Conservation (phyloP, 75 land plant genomes). For the Pinus tabuliformis region DNA sequence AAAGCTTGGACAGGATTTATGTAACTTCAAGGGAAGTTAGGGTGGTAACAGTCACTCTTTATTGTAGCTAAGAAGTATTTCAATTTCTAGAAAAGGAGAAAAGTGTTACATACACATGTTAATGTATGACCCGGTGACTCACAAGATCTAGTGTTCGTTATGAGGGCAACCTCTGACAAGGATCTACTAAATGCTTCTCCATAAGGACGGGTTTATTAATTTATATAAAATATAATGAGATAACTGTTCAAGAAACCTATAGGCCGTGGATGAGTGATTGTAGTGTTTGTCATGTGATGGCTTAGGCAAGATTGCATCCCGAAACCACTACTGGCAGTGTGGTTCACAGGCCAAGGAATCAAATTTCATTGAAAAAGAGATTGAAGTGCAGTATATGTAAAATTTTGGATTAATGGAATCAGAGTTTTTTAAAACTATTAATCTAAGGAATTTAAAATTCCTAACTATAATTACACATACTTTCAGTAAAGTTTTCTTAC, state of each 20-base stretch:
- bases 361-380: neutral
- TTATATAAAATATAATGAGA: neutral
- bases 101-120: neutral
- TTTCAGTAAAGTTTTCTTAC: constrained; percentile 1
- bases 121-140: neutral
- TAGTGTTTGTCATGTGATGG: neutral
- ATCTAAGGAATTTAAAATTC: neutral
- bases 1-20: neutral
- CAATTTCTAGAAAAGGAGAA: neutral
- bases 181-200: neutral
- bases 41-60: neutral
- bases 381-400: neutral
- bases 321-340: neutral
- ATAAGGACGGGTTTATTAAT: neutral
- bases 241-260: neutral
- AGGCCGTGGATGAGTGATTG: too few species aligned
- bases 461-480: neutral
- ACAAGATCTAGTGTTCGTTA: neutral
- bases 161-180: neutral
- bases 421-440: neutral
- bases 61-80: neutral
- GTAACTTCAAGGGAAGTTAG: neutral
- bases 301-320: neutral
- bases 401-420: neutral
- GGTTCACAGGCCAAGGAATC: neutral